phyloP scores from a whole-genome alignment of 2,329 filamentous ascomycete genomes.

The Erysiphe pisi region DNA sequence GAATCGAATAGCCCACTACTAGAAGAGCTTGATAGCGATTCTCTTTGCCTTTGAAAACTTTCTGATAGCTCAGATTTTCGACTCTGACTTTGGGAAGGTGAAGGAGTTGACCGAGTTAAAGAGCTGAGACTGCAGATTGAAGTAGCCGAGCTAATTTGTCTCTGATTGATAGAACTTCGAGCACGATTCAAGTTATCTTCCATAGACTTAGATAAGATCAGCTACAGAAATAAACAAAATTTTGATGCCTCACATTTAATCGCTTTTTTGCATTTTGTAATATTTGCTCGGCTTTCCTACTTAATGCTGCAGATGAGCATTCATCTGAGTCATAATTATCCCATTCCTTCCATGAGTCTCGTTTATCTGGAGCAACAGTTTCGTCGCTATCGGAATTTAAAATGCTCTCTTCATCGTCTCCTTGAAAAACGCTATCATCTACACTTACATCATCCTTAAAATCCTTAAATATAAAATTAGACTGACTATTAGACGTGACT shows the following conservation, averaged over 20 bases:
- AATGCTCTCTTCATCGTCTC: conserved; percentile 57
- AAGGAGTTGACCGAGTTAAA: conserved; percentile 37
- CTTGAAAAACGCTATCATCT: conserved; percentile 55
- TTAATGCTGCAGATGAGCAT: conserved; percentile 63
- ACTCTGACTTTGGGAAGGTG: conserved; percentile 31
- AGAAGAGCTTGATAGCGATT: conserved; percentile 27
- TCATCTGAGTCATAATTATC: conserved; percentile 46
- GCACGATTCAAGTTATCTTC: conserved; percentile 80
- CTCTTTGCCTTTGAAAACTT: too few relatives aligned
- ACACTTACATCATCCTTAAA: conserved; percentile 53
- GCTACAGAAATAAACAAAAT: not conserved
- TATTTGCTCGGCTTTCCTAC: conserved; percentile 76
- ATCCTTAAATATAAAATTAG: conserved; percentile 45
- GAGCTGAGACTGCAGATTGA: conserved; percentile 39
- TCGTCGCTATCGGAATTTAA: conserved; percentile 38
- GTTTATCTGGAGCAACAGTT: conserved; percentile 34
- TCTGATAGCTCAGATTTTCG: too few relatives aligned
- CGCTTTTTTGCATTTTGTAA: conserved; percentile 84
- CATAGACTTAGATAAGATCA: conserved; percentile 57
- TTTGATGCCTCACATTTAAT: conserved; percentile 56
- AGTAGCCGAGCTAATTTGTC: conserved; percentile 41
- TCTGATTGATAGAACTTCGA: conserved; percentile 52
- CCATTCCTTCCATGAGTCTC: conserved; percentile 33
- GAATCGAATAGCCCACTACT: not conserved
- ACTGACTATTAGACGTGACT: conserved; percentile 44